Evolutionary conservation across 345 rosid species (phyloP).

Genomic region (Diplotaxis tenuifolia): DNA sequence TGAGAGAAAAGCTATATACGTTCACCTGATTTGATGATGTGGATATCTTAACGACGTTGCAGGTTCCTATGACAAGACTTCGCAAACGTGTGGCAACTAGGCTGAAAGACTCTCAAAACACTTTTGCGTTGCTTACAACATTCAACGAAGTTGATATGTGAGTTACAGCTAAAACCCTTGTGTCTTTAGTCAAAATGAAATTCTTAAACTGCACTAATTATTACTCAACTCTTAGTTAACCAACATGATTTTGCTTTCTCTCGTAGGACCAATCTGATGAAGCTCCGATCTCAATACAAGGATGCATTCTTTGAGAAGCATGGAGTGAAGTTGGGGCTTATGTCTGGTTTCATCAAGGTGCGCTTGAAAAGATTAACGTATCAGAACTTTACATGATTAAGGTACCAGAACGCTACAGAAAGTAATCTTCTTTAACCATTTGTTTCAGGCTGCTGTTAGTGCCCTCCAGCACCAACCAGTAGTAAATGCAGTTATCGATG

Average conservation of each 20-base stretch:
- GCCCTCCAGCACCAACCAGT: constrained; percentile 94
- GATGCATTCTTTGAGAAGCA: constrained; percentile 95
- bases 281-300: constrained; percentile 93
- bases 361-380: not conserved
- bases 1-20: not conserved
- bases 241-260: constrained; percentile 7
- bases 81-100: constrained; percentile 92
- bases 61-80: constrained; percentile 99
- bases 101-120: constrained; percentile 96
- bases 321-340: constrained; percentile 94
- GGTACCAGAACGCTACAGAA: not conserved
- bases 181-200: constrained; percentile 1
- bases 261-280: constrained; percentile 92
- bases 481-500: constrained; percentile 96
- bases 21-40: constrained; percentile 20
- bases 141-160: constrained; percentile 99
- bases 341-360: constrained; percentile 97
- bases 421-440: constrained; percentile 4
- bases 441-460: constrained; percentile 88
- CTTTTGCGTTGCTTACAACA: constrained; percentile 92
- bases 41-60: constrained; percentile 25
- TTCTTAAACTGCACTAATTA: not conserved
- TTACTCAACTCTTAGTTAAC: not conserved
- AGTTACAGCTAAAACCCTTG: constrained; percentile 7
- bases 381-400: not conserved